Percentiles rank a stretch among this genome's conserved stretches.
phyloP scores from a whole-genome alignment of 208 protist genomes.

The Acanthamoeba divionensis region DNA sequence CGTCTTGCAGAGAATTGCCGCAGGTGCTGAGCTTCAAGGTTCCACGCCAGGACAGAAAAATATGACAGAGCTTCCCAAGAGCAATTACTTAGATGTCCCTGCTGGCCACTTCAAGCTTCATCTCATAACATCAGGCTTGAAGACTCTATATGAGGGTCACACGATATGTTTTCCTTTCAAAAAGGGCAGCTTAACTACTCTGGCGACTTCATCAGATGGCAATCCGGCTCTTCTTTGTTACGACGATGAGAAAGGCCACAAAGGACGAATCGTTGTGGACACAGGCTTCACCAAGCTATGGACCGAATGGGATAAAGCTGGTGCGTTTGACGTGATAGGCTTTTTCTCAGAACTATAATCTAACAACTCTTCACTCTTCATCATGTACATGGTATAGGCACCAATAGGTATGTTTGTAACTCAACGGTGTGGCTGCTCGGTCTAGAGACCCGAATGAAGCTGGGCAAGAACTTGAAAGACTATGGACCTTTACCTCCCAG shows the following conservation, averaged over 20 bases:
- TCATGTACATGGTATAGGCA: background rate
- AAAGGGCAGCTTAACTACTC: background rate
- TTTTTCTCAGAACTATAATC: too few species aligned
- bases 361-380: too few species aligned
- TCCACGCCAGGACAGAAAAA: background rate
- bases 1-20: background rate
- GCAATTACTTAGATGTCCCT: too few species aligned
- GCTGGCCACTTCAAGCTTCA: background rate
- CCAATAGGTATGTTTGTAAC: constrained; percentile 23
- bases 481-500: background rate
- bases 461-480: background rate
- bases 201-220: background rate
- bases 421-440: background rate
- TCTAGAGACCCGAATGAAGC: background rate
- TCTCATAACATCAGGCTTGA: constrained; percentile 4
- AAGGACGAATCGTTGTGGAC: constrained; percentile 19
- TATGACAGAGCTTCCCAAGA: background rate
- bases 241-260: background rate
- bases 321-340: too few species aligned
- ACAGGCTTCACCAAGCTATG: constrained; percentile 21
- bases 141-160: constrained; percentile 6
- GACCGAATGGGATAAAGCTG: background rate
- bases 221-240: background rate
- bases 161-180: background rate
- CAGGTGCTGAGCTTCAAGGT: background rate